Evolutionary conservation across 192 early-diverging fungal species (phyloP).

Genomic region (Coemansia sp.): DNA sequence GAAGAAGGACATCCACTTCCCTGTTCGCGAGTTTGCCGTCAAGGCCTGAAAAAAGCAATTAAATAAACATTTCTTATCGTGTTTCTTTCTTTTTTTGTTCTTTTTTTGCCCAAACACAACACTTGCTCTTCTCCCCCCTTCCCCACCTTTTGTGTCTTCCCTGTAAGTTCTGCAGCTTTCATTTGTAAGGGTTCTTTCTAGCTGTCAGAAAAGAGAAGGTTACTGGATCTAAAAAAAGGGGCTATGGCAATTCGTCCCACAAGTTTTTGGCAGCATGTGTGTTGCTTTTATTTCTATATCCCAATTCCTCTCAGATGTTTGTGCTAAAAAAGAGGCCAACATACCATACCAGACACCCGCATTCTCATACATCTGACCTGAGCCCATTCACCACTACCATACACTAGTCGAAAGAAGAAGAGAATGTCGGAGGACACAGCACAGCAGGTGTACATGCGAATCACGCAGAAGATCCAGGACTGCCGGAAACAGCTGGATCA

Average conservation of each 20-base stretch:
- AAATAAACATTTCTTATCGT: neutral
- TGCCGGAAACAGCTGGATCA: slow-evolving; percentile 42
- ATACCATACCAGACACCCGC: no score
- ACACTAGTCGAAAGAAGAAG: neutral
- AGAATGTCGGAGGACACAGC: slow-evolving; percentile 38
- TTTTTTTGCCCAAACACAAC: neutral
- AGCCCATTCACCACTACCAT: neutral
- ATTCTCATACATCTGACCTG: neutral
- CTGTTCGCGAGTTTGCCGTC: slow-evolving; percentile 88
- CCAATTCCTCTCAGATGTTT: no score
- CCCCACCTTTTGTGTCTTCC: slow-evolving; percentile 1
- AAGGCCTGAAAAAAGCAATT: slow-evolving; percentile 65
- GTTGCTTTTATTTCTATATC: neutral
- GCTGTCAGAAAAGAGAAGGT: neutral
- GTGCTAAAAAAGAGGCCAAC: no score
- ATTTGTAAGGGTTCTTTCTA: neutral
- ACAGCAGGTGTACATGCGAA: slow-evolving; percentile 47
- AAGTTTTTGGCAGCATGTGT: neutral
- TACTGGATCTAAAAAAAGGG: neutral
- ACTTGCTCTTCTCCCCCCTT: neutral
- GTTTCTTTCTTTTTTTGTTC: neutral
- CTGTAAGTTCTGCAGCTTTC: neutral
- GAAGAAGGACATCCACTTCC: slow-evolving; percentile 90
- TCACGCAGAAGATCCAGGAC: slow-evolving; percentile 46
- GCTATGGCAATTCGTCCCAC: neutral